Conservation (phyloP, 2,329 filamentous ascomycete genomes). For the Microcyclosporella mali region DNA sequence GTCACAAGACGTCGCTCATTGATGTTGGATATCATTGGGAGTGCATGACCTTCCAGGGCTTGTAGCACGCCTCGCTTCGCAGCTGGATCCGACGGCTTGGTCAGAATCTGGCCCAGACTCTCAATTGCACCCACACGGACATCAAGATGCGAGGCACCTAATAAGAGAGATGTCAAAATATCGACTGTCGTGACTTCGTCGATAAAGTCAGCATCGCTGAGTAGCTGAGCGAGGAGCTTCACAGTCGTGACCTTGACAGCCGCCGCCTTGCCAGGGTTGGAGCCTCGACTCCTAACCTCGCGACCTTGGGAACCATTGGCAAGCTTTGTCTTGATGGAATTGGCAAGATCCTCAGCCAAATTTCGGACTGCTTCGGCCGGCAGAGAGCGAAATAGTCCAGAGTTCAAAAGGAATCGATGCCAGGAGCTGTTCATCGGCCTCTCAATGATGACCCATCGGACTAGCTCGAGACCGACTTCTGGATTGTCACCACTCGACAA, state of each 20-base stretch:
- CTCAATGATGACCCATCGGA: constrained; percentile 11
- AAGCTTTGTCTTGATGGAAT: constrained; percentile 27
- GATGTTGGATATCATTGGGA: constrained; percentile 33
- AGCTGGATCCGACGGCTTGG: constrained; percentile 4
- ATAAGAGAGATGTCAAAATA: constrained; percentile 29
- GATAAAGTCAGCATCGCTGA: constrained; percentile 32
- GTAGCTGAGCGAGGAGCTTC: constrained; percentile 37
- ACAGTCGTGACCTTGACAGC: constrained; percentile 39
- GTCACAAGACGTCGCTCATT: constrained; percentile 30
- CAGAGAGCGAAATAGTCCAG: constrained; percentile 30
- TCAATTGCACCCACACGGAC: constrained; percentile 32
- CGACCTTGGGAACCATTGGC: constrained; percentile 34
- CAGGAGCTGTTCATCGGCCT: constrained; percentile 36
- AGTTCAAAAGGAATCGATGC: constrained; percentile 35
- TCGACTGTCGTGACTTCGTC: constrained; percentile 27
- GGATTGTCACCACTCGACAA: constrained; percentile 12
- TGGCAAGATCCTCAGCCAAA: constrained; percentile 28
- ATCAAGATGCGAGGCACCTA: constrained; percentile 33
- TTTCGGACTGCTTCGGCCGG: constrained; percentile 26
- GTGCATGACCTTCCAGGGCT: constrained; percentile 23
- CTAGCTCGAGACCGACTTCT: constrained; percentile 6
- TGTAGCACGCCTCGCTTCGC: constrained; percentile 18
- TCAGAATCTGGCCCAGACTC: constrained; percentile 31
- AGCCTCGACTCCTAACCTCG: constrained; percentile 38
- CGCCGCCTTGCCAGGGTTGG: constrained; percentile 28